Evolutionary conservation across 75 land plant species (phyloP).

Genomic region (Adiantum capillusveneris): DNA sequence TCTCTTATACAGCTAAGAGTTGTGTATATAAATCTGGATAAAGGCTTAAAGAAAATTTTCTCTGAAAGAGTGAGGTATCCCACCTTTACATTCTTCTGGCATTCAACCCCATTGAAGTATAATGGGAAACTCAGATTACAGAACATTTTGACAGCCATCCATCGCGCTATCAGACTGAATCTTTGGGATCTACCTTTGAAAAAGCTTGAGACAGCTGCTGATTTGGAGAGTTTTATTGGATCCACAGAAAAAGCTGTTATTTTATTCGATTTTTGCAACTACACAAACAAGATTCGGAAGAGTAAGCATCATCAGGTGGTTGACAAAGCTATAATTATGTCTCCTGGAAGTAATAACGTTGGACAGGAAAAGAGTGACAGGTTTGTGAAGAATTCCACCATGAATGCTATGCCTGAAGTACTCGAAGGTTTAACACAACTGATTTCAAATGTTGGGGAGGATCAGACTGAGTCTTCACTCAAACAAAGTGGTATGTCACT

Average conservation of each 20-base stretch:
- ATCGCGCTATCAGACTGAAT: constrained; percentile 25
- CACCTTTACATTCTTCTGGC: constrained; percentile 33
- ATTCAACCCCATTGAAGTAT: constrained; percentile 46
- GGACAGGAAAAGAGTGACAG: too few relatives aligned
- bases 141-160: constrained; percentile 38
- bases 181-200: constrained; percentile 45
- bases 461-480: too few relatives aligned
- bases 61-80: constrained; percentile 29
- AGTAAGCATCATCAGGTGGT: neutral
- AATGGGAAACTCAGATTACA: constrained; percentile 38
- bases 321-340: neutral
- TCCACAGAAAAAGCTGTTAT: constrained; percentile 69
- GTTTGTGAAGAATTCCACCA: too few relatives aligned
- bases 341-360: neutral
- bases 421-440: too few relatives aligned
- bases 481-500: too few relatives aligned
- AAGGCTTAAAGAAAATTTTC: neutral
- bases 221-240: constrained; percentile 33
- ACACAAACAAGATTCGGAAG: constrained; percentile 28
- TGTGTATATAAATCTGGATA: neutral
- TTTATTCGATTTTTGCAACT: constrained; percentile 65
- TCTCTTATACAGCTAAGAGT: neutral
- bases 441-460: too few relatives aligned
- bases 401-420: too few relatives aligned
- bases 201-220: constrained; percentile 25